These are phyloP conservation scores for Pseudocercospora macadamiae DNA, from an alignment of 2,329 filamentous ascomycete species.

Conservation along the genomic window DNA sequence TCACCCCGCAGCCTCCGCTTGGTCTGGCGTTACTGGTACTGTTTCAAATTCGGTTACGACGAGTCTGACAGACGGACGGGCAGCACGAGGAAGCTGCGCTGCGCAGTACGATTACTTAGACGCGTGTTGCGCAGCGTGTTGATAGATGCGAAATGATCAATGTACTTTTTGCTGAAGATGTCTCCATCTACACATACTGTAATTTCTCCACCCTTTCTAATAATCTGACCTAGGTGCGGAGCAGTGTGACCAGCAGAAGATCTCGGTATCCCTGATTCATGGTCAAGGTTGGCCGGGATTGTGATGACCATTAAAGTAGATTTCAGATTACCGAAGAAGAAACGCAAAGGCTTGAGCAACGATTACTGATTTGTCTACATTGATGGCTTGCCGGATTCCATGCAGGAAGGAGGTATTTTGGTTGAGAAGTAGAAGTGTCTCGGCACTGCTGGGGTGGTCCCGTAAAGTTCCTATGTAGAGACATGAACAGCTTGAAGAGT, in stretches of 20 bases:
- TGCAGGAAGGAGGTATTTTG: not conserved
- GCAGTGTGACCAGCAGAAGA: not conserved
- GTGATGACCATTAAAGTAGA: not conserved
- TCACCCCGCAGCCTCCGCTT: slow-evolving; percentile 8
- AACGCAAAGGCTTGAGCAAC: not conserved
- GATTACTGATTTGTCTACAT: not conserved
- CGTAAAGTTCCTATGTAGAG: not conserved
- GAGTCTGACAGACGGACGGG: slow-evolving; percentile 1
- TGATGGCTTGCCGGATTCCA: not conserved
- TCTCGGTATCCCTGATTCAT: not conserved
- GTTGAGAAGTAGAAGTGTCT: not conserved
- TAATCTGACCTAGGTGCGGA: too few relatives aligned
- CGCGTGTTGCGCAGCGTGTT: slow-evolving; percentile 18
- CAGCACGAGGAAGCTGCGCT: not conserved
- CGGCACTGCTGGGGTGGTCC: not conserved
- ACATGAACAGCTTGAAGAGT: not conserved
- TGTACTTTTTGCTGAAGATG: slow-evolving; percentile 3
- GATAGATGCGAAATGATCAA: slow-evolving; percentile 16
- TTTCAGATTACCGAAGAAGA: not conserved
- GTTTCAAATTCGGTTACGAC: slow-evolving; percentile 6
- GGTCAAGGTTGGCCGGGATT: not conserved
- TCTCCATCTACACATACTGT: not conserved
- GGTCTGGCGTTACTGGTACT: slow-evolving; percentile 9
- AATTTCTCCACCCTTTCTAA: too few relatives aligned
- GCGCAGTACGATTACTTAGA: not conserved